Conservation (phyloP, 2,329 filamentous ascomycete genomes). For the Didymella pinodella region DNA sequence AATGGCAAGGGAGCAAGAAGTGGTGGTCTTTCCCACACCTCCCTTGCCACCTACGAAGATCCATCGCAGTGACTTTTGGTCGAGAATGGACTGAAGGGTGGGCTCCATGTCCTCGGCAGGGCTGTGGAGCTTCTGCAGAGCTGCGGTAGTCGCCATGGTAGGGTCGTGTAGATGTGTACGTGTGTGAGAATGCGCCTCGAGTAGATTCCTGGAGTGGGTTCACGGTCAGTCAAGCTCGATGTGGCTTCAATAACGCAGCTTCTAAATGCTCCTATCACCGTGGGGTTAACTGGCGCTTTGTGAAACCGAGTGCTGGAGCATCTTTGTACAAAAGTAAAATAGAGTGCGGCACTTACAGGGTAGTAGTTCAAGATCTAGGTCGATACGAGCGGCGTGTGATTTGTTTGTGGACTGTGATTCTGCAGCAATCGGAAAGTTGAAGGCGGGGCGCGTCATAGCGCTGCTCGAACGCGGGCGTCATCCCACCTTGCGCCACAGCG, state of each 20-base stretch:
- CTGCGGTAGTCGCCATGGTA: slow-evolving; percentile 50
- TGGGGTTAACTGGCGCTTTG: background rate
- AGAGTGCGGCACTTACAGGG: background rate
- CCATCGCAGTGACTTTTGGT: slow-evolving; percentile 95
- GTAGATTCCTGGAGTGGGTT: background rate
- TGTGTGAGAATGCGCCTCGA: background rate
- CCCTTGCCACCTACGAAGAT: slow-evolving; percentile 99
- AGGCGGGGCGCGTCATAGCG: slow-evolving; percentile 23
- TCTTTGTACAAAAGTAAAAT: background rate
- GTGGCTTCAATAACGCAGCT: slow-evolving; percentile 4
- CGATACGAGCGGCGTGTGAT: background rate
- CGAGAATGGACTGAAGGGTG: slow-evolving; percentile 90
- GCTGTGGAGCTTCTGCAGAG: slow-evolving; percentile 55
- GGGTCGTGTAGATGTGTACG: background rate
- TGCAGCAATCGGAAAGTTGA: slow-evolving; percentile 15
- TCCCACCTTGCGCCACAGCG: slow-evolving; percentile 6
- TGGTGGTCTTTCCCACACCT: slow-evolving; percentile 99
- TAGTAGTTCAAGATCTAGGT: background rate
- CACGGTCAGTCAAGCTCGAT: slow-evolving; percentile 15
- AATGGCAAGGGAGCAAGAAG: slow-evolving; percentile 96
- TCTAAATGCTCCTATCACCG: slow-evolving; percentile 16
- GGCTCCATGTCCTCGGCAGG: slow-evolving; percentile 77
- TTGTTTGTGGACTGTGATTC: background rate
- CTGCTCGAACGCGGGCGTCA: slow-evolving; percentile 3
- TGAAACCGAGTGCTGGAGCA: background rate